Evolutionary conservation across 257 asterid genomes (phyloP).

Genomic region (Rehmannia glutinosa): DNA sequence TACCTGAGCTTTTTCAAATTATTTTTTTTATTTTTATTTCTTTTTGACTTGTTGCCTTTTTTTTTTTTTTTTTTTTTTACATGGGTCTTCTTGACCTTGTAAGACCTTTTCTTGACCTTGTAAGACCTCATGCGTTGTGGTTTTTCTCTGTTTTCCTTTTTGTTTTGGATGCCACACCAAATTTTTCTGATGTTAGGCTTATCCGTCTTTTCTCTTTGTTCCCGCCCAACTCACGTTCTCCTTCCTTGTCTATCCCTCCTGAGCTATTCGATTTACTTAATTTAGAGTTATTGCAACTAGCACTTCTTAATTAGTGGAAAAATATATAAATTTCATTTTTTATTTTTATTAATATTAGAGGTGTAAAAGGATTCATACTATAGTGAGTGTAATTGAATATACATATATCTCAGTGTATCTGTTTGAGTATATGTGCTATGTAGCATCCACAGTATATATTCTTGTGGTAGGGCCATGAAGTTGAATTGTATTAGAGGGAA

Average conservation of each 20-base stretch:
- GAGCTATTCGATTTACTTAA: slow-evolving; percentile 57
- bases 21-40: not conserved
- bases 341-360: not conserved
- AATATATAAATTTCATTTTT: not conserved
- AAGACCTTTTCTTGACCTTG: slow-evolving; percentile 99
- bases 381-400: not conserved
- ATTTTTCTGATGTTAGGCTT: slow-evolving; percentile 20
- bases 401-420: not conserved
- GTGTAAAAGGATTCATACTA: too few species aligned
- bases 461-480: slow-evolving; percentile 29
- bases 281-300: not conserved
- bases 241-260: slow-evolving; percentile 99
- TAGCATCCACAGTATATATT: slow-evolving; percentile 31
- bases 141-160: not conserved
- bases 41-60: slow-evolving; percentile 71
- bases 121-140: slow-evolving; percentile 47
- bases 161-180: slow-evolving; percentile 11
- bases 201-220: slow-evolving; percentile 1
- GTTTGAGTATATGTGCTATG: not conserved
- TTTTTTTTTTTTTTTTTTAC: slow-evolving; percentile 24
- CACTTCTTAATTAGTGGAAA: not conserved
- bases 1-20: slow-evolving; percentile 58
- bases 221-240: slow-evolving; percentile 65
- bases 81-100: slow-evolving; percentile 87
- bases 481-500: slow-evolving; percentile 25